Percentiles rank a stretch among this genome's conserved stretches.
Conservation (phyloP, 768 basidiomycete species). For the Psilocybe subaeruginosa region DNA sequence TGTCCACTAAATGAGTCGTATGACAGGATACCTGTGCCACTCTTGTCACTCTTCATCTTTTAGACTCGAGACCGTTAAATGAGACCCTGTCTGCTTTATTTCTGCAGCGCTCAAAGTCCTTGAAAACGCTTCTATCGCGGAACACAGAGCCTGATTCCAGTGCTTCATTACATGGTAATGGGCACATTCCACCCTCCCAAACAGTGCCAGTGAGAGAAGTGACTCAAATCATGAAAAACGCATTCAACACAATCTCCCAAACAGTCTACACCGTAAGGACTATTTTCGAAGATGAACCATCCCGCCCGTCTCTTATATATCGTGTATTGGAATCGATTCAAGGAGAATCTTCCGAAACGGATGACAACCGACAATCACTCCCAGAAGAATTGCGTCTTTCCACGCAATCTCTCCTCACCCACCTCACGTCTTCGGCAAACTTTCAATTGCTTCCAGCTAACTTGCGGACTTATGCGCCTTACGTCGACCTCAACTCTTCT, state of each 20-base stretch:
- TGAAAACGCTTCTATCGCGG: slow-evolving; percentile 49
- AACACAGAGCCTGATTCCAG: slow-evolving; percentile 17
- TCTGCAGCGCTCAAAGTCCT: slow-evolving; percentile 65
- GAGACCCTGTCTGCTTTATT: slow-evolving; percentile 77
- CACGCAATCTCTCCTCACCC: slow-evolving; percentile 66
- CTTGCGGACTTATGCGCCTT: slow-evolving; percentile 83
- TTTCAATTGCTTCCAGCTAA: slow-evolving; percentile 74
- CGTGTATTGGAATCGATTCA: slow-evolving; percentile 67
- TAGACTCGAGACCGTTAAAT: slow-evolving; percentile 80
- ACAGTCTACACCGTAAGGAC: slow-evolving; percentile 61
- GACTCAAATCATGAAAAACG: slow-evolving; percentile 51
- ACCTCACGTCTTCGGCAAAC: slow-evolving; percentile 83
- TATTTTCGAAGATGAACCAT: slow-evolving; percentile 51
- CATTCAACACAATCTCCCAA: slow-evolving; percentile 56
- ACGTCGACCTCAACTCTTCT: slow-evolving; percentile 70
- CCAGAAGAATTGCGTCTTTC: slow-evolving; percentile 62
- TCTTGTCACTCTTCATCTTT: slow-evolving; percentile 82
- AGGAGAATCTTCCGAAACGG: slow-evolving; percentile 39
- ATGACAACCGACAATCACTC: slow-evolving; percentile 27
- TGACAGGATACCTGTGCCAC: slow-evolving; percentile 74
- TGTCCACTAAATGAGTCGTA: background rate
- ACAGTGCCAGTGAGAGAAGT: slow-evolving; percentile 42
- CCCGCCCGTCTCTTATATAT: slow-evolving; percentile 51
- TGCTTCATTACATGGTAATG: background rate
- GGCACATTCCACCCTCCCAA: background rate